A percentile compares a stretch with the other conserved stretches of the same genome.
Conservation (phyloP, 495 filamentous ascomycete species). For the Penicillium malachiteum region DNA sequence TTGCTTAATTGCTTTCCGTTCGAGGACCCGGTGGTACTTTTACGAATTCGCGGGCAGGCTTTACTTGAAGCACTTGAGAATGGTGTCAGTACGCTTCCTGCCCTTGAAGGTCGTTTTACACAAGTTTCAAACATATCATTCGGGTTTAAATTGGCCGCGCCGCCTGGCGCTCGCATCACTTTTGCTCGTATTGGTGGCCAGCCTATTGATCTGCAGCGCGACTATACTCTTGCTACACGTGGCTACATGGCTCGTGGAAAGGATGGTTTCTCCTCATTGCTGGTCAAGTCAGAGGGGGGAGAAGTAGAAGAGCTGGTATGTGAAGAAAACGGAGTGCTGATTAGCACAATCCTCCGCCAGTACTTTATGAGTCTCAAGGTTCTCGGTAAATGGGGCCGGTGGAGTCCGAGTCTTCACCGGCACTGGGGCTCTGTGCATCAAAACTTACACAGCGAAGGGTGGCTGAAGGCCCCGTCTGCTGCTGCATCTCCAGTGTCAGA, state of each 20-base stretch:
- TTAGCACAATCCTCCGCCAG: slow-evolving; percentile 80
- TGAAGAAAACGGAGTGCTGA: slow-evolving; percentile 83
- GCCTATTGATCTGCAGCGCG: slow-evolving; percentile 56
- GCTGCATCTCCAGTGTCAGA: slow-evolving; percentile 26
- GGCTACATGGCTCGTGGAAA: slow-evolving; percentile 87
- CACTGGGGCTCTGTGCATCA: slow-evolving; percentile 64
- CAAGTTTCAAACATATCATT: slow-evolving; percentile 82
- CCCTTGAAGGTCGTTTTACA: slow-evolving; percentile 70
- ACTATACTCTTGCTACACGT: slow-evolving; percentile 71
- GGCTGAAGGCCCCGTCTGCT: slow-evolving; percentile 36
- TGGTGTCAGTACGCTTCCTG: slow-evolving; percentile 72
- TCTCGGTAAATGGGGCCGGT: slow-evolving; percentile 69
- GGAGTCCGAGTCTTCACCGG: slow-evolving; percentile 55
- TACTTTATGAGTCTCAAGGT: slow-evolving; percentile 85
- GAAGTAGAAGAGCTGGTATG: slow-evolving; percentile 71
- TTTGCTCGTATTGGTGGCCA: slow-evolving; percentile 58
- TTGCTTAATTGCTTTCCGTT: slow-evolving; percentile 84
- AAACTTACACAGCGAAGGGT: slow-evolving; percentile 45
- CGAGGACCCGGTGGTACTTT: slow-evolving; percentile 82
- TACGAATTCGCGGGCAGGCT: slow-evolving; percentile 63
- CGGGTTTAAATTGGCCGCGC: slow-evolving; percentile 60
- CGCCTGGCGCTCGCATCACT: slow-evolving; percentile 60
- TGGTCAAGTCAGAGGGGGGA: slow-evolving; percentile 68
- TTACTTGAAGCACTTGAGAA: slow-evolving; percentile 81
- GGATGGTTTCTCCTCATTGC: slow-evolving; percentile 75